A percentile compares a stretch with the other conserved stretches of the same genome.
phyloP scores from a whole-genome alignment of 176 grass and related monocot species.

The Dactylis glomerata region DNA sequence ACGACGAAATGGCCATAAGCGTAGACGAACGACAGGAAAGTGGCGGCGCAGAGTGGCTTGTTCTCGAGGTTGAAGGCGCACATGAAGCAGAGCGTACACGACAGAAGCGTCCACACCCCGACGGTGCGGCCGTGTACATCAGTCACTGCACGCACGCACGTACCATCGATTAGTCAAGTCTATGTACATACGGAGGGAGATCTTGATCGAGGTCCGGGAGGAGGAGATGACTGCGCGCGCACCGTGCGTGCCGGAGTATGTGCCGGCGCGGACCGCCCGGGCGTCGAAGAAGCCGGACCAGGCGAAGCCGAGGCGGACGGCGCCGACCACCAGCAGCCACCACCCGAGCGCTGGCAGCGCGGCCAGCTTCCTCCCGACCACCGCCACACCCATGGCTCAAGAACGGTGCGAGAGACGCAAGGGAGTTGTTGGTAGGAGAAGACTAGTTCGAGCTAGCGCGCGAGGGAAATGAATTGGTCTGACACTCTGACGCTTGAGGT shows the following conservation, averaged over 20 bases:
- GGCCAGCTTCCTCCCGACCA: background rate
- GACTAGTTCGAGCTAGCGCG: too few relatives aligned
- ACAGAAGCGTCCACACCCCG: background rate
- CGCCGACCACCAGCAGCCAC: constrained; percentile 59
- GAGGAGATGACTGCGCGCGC: background rate
- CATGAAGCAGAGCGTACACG: background rate
- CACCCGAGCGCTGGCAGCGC: constrained; percentile 44
- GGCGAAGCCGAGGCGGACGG: constrained; percentile 39
- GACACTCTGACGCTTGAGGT: background rate
- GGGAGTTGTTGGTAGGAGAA: background rate
- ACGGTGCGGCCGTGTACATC: background rate
- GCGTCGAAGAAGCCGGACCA: constrained; percentile 62
- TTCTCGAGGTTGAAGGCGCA: background rate
- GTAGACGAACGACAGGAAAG: background rate
- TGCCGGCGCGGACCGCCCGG: constrained; percentile 42
- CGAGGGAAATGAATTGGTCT: background rate
- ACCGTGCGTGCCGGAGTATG: constrained; percentile 48
- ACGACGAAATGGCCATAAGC: background rate
- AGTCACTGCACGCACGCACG: background rate
- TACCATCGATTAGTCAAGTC: background rate
- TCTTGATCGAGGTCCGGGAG: background rate
- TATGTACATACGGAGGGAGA: background rate
- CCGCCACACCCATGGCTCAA: background rate
- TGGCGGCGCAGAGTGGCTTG: background rate
- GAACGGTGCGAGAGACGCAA: background rate